Evolutionary conservation across 345 rosid genomes (phyloP), one percentile per base, ranked within the genome.

Genomic region (Murraya paniculata): DNA sequence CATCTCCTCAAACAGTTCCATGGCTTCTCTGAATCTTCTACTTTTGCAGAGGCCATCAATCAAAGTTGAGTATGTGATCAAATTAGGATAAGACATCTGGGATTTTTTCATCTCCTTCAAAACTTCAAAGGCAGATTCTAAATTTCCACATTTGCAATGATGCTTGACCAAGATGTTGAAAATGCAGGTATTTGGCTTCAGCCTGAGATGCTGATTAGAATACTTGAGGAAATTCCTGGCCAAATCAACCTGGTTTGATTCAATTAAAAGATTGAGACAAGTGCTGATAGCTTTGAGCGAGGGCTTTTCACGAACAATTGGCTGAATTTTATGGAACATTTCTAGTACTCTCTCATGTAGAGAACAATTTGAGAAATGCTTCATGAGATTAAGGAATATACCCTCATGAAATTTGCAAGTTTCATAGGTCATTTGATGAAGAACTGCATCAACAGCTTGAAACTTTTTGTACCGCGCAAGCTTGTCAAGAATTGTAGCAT

Each of bases 111-210:
- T 94, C 88, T 91, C 93, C 86, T 89, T 82, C 19, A 92, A 56
- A 72, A 94, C 93, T 56, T 85, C 82, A 76, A 85, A 83, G 4
- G 94, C 97, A 45, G 90, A 92, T 25, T 84, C 87, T 22, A 88
- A 56, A 84, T 86, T 84, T 33, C 93, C 92, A 50, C 79, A 85
- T 83, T 83, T 92, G 82, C 99, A 92, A 53, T 94, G 98, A 68
- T 91, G 86, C 88, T 94, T 94, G 33, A 96, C 88, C 31, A 94
- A 68, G 72, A 96, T 94, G 80, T 94, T 96, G 85, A 92, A 96
- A 82, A 94, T 94, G 83, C 99, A 96, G 11, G 93, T 89, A 77
- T 94, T 96, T 45, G 94, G 98, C 71, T 78, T 82, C 89, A 94
- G 66, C 10, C 75, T 87, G 41, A 90, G 85, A 80, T 68, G 62